Evolutionary conservation across 225 moss, liverwort and hornwort genomes (phyloP).

Genomic region (Thuidium tamariscinum): DNA sequence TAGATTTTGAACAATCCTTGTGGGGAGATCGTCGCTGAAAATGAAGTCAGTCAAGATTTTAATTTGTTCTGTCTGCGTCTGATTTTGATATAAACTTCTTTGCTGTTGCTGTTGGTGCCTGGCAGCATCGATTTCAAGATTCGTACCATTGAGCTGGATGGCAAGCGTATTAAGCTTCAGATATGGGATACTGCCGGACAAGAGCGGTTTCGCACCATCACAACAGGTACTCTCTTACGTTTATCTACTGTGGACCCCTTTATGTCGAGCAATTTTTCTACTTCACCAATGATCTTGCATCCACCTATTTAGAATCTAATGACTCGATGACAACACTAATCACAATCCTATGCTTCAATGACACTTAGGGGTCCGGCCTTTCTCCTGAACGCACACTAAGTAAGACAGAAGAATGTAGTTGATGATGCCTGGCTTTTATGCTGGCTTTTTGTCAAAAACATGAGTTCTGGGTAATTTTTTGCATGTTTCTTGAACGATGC

Average conservation of each 20-base stretch:
- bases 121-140: slow-evolving; percentile 92
- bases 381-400: not conserved
- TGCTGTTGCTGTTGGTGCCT: not conserved
- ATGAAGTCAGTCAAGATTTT: not conserved
- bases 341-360: not conserved
- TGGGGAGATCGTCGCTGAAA: not conserved
- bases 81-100: not conserved
- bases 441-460: not conserved
- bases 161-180: slow-evolving; percentile 87
- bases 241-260: not conserved
- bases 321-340: not conserved
- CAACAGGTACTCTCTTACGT: slow-evolving; percentile 43
- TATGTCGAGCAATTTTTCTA: not conserved
- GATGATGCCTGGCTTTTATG: not conserved
- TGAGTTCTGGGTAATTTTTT: not conserved
- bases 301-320: not conserved
- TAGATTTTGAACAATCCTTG: not conserved
- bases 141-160: slow-evolving; percentile 89
- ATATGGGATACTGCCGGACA: slow-evolving; percentile 96
- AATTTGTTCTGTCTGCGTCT: not conserved
- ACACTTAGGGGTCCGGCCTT: not conserved
- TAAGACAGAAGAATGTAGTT: not conserved
- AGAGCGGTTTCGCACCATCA: slow-evolving; percentile 91
- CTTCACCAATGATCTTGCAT: not conserved
- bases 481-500: not conserved